These are phyloP conservation scores for Cryptococcus jaspeensis DNA, from an alignment of 1,284 basidiomycete species.

Conservation along the genomic window DNA sequence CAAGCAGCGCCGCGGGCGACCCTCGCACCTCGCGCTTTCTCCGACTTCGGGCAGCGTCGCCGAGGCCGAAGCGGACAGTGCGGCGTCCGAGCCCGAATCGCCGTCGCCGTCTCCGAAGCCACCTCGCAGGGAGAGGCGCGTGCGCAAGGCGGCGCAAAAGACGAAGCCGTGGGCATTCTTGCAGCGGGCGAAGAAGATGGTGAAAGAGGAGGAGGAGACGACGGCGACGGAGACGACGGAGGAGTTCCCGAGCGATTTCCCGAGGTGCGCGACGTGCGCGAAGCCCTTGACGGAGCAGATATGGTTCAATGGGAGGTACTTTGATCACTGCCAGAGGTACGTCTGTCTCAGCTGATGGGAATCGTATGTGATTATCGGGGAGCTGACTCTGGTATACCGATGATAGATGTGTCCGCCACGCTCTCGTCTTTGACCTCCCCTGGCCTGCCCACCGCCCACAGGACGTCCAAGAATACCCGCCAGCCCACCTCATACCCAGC, in stretches of 20 bases:
- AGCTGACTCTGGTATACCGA: not conserved
- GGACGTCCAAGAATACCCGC: conserved; percentile 39
- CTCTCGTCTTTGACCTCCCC: conserved; percentile 41
- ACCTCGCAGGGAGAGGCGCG: conserved; percentile 19
- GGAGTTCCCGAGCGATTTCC: conserved; percentile 27
- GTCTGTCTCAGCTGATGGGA: conserved; percentile 1
- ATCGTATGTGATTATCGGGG: not conserved
- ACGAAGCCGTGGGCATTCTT: conserved; percentile 31
- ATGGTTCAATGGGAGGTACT: conserved; percentile 40
- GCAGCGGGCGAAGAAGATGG: conserved; percentile 16
- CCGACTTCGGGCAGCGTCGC: conserved; percentile 4
- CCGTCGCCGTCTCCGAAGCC: conserved; percentile 8
- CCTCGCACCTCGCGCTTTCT: conserved; percentile 2
- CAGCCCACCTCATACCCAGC: conserved; percentile 32
- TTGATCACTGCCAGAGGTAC: conserved; percentile 41
- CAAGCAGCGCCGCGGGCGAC: not conserved
- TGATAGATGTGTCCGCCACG: conserved; percentile 43
- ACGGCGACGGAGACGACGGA: conserved; percentile 16
- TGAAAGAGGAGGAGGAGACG: conserved; percentile 7
- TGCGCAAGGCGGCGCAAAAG: conserved; percentile 28
- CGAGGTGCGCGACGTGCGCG: conserved; percentile 41
- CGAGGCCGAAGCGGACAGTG: conserved; percentile 2
- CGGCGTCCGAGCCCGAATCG: conserved; percentile 17
- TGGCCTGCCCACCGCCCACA: conserved; percentile 39
- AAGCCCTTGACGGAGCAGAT: conserved; percentile 34